phyloP scores from a whole-genome alignment of 371 early-diverging fungal species.

The Cokeromyces recurvatus region DNA sequence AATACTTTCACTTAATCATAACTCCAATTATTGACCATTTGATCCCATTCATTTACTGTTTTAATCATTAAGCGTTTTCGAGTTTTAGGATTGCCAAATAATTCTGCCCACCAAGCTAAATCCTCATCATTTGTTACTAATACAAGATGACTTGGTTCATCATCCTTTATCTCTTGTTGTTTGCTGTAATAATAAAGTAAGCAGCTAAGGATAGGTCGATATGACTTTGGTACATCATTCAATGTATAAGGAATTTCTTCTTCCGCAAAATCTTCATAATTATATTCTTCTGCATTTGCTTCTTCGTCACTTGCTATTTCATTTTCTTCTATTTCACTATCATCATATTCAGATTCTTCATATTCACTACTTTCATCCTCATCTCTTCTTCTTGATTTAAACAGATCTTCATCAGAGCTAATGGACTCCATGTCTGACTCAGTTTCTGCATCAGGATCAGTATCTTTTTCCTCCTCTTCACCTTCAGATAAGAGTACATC shows the following conservation, averaged over 20 bases:
- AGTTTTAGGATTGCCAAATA: slow-evolving; percentile 39
- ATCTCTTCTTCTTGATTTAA: slow-evolving; percentile 10
- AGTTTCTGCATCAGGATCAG: slow-evolving; percentile 8
- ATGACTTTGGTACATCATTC: slow-evolving; percentile 31
- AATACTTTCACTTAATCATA: slow-evolving; percentile 26
- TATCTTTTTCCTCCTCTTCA: slow-evolving; percentile 4
- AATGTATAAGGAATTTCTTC: slow-evolving; percentile 13
- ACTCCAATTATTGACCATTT: slow-evolving; percentile 27
- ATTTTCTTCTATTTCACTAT: slow-evolving; percentile 5
- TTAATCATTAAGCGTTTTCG: slow-evolving; percentile 31
- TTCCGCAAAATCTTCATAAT: slow-evolving; percentile 10
- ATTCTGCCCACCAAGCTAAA: slow-evolving; percentile 44
- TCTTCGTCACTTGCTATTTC: neutral
- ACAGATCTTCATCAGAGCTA: slow-evolving; percentile 4
- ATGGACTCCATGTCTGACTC: slow-evolving; percentile 5
- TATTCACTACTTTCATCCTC: slow-evolving; percentile 3
- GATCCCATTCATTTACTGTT: slow-evolving; percentile 44
- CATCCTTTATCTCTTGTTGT: slow-evolving; percentile 10
- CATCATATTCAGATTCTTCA: neutral
- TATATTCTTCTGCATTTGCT: slow-evolving; percentile 3
- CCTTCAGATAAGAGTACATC: slow-evolving; percentile 17
- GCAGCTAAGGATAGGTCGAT: slow-evolving; percentile 40
- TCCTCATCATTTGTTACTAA: slow-evolving; percentile 47
- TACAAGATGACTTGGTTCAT: slow-evolving; percentile 20
- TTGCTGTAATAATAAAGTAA: slow-evolving; percentile 30